Conservation (phyloP, 495 filamentous ascomycete species). For the Neurospora terricola region DNA sequence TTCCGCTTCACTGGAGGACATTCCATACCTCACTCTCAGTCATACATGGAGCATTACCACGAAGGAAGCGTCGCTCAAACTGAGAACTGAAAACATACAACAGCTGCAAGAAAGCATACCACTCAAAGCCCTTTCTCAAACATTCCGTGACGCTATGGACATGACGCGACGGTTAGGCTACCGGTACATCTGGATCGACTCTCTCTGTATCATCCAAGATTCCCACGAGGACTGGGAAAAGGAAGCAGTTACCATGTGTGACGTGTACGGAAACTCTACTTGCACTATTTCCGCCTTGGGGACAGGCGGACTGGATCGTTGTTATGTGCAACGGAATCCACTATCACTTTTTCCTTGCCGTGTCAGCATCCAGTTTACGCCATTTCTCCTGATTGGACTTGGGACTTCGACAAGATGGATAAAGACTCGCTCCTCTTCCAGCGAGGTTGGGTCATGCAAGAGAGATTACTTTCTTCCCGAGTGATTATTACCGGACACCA, state of each 20-base stretch:
- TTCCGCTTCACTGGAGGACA: background rate
- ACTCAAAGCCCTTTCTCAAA: background rate
- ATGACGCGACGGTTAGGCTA: conserved; percentile 8
- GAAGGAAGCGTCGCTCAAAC: background rate
- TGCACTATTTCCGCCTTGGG: background rate
- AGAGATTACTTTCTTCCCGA: background rate
- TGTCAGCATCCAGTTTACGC: background rate
- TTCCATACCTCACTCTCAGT: background rate
- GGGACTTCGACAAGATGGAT: background rate
- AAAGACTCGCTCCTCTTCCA: background rate
- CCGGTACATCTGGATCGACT: conserved; percentile 26
- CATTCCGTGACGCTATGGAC: conserved; percentile 7
- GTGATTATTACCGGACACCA: background rate
- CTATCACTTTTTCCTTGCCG: background rate
- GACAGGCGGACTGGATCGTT: background rate
- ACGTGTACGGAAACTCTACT: background rate
- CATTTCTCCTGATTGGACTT: background rate
- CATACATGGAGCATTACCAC: background rate
- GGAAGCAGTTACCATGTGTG: background rate
- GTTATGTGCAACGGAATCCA: background rate
- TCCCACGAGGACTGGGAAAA: background rate
- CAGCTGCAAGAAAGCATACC: background rate
- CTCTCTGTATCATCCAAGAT: conserved; percentile 24
- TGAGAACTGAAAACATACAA: background rate
- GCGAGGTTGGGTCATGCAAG: background rate